Conservation (phyloP, 2,329 filamentous ascomycete species). For the Dothistroma septosporum region DNA sequence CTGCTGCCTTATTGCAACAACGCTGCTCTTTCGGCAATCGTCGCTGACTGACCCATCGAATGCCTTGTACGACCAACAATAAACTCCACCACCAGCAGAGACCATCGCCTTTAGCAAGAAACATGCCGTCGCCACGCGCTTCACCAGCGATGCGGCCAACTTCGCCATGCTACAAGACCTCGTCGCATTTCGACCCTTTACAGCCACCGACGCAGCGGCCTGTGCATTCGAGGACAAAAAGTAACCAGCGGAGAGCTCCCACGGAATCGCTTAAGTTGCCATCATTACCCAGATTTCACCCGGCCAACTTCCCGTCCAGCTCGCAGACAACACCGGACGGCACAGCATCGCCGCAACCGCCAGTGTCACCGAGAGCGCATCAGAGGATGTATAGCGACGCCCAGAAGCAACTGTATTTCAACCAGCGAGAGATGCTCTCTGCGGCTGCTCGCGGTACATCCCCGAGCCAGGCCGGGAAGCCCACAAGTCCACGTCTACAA, state of each 20-base stretch:
- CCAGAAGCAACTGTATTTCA: slow-evolving; percentile 47
- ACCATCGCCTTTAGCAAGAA: slow-evolving; percentile 9
- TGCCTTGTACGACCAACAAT: slow-evolving; percentile 4
- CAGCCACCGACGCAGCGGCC: slow-evolving; percentile 31
- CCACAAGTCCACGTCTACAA: slow-evolving; percentile 46
- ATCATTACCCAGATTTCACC: slow-evolving; percentile 51
- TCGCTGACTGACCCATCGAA: neutral
- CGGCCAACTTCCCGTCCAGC: slow-evolving; percentile 48
- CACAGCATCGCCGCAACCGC: slow-evolving; percentile 39
- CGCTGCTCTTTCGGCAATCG: neutral
- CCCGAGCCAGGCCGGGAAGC: slow-evolving; percentile 33
- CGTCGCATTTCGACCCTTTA: slow-evolving; percentile 30
- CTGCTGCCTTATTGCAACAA: neutral
- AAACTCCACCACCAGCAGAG: neutral
- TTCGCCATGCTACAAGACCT: slow-evolving; percentile 30
- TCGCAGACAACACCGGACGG: slow-evolving; percentile 37
- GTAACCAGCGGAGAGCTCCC: slow-evolving; percentile 33
- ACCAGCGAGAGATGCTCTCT: slow-evolving; percentile 43
- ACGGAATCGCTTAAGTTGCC: slow-evolving; percentile 43
- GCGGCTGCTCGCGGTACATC: slow-evolving; percentile 24
- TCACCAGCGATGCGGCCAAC: slow-evolving; percentile 34
- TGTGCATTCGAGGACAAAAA: slow-evolving; percentile 28
- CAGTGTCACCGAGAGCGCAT: slow-evolving; percentile 41
- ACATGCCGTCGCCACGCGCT: slow-evolving; percentile 34
- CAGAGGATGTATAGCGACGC: slow-evolving; percentile 46